Base-by-base conservation (phyloP, 441 rosid species). In the Gossypium schwendimanii region DNA sequence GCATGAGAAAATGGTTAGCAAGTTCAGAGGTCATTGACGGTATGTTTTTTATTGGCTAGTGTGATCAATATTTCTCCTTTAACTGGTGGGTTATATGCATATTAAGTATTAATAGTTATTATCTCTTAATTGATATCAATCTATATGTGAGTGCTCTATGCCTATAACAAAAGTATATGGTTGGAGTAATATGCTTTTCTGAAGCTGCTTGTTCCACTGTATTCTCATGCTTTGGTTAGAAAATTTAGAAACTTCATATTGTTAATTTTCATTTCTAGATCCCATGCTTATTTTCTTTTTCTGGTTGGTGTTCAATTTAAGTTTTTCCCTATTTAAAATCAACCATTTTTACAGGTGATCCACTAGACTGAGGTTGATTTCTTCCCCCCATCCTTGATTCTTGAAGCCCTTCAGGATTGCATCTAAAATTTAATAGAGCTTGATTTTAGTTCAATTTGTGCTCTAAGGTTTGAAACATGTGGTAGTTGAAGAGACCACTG, bases 1-100 rank as follows among this genome's bases (percentile, higher is more conserved):
- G 75, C 54, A 69, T 94, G 73, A 77, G 88, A 79, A 85, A 83
- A 68, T 85, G 88, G 86, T 55, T 85, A 58, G 61, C 73, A 10
- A 71, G 73, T 69, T 76, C 74, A 53, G 71, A 70, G 72, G 36
- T 73, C 73, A 75, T 76, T 76, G 71, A 77, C 75, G 98, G 97
- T 91, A 77, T 24, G 54, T 71, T 55, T 33, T 67, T 50, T 6
- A 0, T 67, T 9, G 52, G 45, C 45, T 67, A 2, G 24, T 24
- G 44, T 26, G 49, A 21, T 47, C 39, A 47, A 49, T 15, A 26
- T 67, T 47, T 49, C 41, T 47, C n/a, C 36, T n/a, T 47, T 26
- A 66, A 49, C n/a, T 26, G 39, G 54, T 44, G 17, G 31, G 31
- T 20, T 64, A 21, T 9, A 18, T 63, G 24, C 11, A 24, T 39